phyloP scores from a whole-genome alignment of 2,329 filamentous ascomycete species.

The Clarireedia monteithiana region DNA sequence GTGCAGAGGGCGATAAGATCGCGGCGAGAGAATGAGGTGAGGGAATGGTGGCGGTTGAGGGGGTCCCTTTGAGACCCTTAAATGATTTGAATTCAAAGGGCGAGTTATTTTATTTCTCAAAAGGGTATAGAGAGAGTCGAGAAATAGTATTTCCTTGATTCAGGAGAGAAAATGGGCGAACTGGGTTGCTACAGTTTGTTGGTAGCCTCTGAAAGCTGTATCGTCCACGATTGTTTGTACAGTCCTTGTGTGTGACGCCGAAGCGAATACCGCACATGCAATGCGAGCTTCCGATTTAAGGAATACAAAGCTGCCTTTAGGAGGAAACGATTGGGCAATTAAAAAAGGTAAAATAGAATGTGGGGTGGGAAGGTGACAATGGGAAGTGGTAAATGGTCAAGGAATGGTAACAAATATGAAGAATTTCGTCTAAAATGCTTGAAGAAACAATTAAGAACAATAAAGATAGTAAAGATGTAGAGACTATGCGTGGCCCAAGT shows the following conservation, averaged over 20 bases:
- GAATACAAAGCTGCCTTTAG: slow-evolving; percentile 6
- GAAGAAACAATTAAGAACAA: background rate
- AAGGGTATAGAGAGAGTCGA: slow-evolving; percentile 2
- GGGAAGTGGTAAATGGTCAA: too few species aligned
- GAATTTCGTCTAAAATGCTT: background rate
- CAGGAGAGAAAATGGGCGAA: slow-evolving; percentile 1
- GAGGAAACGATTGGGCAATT: slow-evolving; percentile 6
- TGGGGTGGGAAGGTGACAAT: background rate
- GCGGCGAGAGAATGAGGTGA: slow-evolving; percentile 30
- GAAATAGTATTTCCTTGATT: slow-evolving; percentile 4
- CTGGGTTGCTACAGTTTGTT: slow-evolving; percentile 8
- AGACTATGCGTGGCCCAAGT: too few species aligned
- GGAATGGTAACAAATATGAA: background rate
- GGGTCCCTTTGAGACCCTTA: slow-evolving; percentile 21
- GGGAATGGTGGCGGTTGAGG: slow-evolving; percentile 30
- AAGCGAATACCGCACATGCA: slow-evolving; percentile 9
- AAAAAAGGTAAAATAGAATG: background rate
- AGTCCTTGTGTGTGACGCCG: slow-evolving; percentile 1
- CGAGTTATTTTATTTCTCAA: slow-evolving; percentile 2
- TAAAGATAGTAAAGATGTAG: too few species aligned
- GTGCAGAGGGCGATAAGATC: slow-evolving; percentile 29
- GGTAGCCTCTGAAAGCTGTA: slow-evolving; percentile 2
- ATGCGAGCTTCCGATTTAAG: slow-evolving; percentile 9
- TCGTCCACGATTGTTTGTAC: slow-evolving; percentile 5
- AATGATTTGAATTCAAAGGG: background rate